These are phyloP conservation scores for Fusarium subtropicale DNA, from an alignment of 2,329 filamentous ascomycete genomes.

Conservation along the genomic window DNA sequence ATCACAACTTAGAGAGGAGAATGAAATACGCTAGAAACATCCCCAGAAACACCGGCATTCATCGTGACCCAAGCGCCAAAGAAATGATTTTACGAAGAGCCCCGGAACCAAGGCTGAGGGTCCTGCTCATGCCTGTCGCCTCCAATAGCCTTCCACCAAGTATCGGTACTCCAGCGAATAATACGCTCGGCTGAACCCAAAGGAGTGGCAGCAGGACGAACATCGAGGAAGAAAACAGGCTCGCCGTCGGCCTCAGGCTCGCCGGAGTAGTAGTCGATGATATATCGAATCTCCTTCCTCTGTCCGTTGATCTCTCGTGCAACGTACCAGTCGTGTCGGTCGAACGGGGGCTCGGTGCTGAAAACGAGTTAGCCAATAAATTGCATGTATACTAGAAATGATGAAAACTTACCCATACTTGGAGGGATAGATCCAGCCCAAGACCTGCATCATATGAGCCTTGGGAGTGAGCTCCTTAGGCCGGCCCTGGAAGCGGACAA, in stretches of 20 bases:
- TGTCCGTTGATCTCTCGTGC: conserved; percentile 75
- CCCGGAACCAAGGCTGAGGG: conserved; percentile 51
- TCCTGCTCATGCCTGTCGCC: conserved; percentile 69
- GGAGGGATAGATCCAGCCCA: conserved; percentile 82
- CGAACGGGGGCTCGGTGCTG: conserved; percentile 87
- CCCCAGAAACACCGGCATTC: conserved; percentile 27
- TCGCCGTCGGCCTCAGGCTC: conserved; percentile 85
- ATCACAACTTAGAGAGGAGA: conserved; percentile 45
- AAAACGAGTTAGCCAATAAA: conserved; percentile 31
- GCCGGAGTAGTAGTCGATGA: conserved; percentile 96
- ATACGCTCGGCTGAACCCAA: conserved; percentile 83
- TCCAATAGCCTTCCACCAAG: conserved; percentile 92
- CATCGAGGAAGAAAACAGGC: conserved; percentile 95
- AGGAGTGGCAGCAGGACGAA: conserved; percentile 87
- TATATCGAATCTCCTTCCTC: conserved; percentile 84
- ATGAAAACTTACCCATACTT: conserved; percentile 74
- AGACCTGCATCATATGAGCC: conserved; percentile 82
- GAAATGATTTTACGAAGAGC: conserved; percentile 33
- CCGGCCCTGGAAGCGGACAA: conserved; percentile 89
- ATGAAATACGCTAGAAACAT: conserved; percentile 29
- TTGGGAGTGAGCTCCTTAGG: conserved; percentile 93
- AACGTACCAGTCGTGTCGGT: conserved; percentile 97
- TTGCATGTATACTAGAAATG: not conserved
- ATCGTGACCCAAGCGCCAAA: conserved; percentile 23
- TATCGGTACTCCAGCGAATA: conserved; percentile 89